A percentile compares a stretch with the other conserved stretches of the same genome.
Conservation (phyloP, 1,284 basidiomycete genomes). For the Ustilago curta region DNA sequence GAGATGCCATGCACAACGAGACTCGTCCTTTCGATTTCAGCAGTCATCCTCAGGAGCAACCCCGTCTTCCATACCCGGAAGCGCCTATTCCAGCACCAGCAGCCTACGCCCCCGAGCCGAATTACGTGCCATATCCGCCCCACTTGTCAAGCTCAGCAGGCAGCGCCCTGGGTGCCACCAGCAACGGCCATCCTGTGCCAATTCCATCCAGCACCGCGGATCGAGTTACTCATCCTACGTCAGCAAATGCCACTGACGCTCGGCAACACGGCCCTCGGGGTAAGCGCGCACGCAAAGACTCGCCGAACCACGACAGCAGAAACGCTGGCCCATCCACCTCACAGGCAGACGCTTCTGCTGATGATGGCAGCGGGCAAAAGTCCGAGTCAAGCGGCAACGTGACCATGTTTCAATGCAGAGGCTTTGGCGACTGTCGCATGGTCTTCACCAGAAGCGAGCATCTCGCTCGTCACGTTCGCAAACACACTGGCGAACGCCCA, state of each 20-base stretch:
- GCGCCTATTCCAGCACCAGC: conserved; percentile 9
- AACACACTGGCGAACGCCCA: conserved; percentile 95
- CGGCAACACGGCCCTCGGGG: conserved; percentile 15
- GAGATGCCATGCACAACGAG: conserved; percentile 20
- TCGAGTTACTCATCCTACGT: conserved; percentile 11
- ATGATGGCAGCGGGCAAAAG: conserved; percentile 28
- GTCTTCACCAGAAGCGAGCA: conserved; percentile 95
- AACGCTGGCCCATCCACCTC: neutral
- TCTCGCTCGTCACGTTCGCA: conserved; percentile 92
- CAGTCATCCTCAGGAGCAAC: conserved; percentile 19
- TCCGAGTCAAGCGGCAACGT: conserved; percentile 71
- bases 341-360: conserved; percentile 9
- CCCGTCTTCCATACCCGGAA: conserved; percentile 16
- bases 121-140: conserved; percentile 21
- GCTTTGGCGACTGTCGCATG: conserved; percentile 95
- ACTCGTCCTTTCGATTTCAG: conserved; percentile 19
- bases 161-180: conserved; percentile 4
- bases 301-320: conserved; percentile 20
- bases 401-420: conserved; percentile 93
- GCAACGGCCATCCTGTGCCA: conserved; percentile 12
- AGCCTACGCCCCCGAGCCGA: conserved; percentile 12
- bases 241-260: conserved; percentile 1
- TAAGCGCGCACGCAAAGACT: conserved; percentile 31
- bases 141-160: conserved; percentile 12
- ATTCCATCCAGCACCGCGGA: conserved; percentile 4